Evolutionary conservation across 257 asterid species (phyloP).

Genomic region (Haberlea rhodopensis): DNA sequence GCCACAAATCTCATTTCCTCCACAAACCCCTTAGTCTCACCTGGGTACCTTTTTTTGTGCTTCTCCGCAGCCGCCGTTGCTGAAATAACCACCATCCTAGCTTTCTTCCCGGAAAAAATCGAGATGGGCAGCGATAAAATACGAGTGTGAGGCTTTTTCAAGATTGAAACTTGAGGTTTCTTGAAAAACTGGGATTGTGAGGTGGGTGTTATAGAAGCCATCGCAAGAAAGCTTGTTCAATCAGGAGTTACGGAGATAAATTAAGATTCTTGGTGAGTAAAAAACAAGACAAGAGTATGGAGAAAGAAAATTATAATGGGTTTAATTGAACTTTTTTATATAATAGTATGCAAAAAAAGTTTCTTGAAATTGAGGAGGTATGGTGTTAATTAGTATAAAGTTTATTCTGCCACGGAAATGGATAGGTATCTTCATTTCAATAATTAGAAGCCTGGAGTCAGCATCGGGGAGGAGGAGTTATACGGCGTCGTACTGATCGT

Average conservation of each 20-base stretch:
- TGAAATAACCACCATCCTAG: conserved; percentile 56
- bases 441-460: background rate
- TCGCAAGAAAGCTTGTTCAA: conserved; percentile 25
- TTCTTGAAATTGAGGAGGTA: background rate
- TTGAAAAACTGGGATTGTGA: conserved; percentile 49
- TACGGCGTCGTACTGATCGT: background rate
- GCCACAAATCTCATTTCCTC: conserved; percentile 99
- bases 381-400: background rate
- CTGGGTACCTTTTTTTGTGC: conserved; percentile 64
- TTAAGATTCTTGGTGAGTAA: conserved; percentile 31
- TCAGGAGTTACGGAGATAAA: conserved; percentile 28
- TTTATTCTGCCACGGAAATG: background rate
- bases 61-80: conserved; percentile 60
- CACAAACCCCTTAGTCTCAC: conserved; percentile 84
- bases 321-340: too few relatives aligned
- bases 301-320: too few relatives aligned
- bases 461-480: background rate
- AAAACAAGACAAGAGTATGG: conserved; percentile 26
- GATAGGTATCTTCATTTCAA: background rate
- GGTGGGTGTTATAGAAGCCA: conserved; percentile 72
- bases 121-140: conserved; percentile 41
- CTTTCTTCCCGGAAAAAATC: conserved; percentile 34
- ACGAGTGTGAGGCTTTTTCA: conserved; percentile 30
- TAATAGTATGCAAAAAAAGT: background rate
- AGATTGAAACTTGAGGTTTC: conserved; percentile 37